These are phyloP conservation scores for Pyrenochaeta sp. DNA, from an alignment of 2,329 filamentous ascomycete species.

Conservation along the genomic window DNA sequence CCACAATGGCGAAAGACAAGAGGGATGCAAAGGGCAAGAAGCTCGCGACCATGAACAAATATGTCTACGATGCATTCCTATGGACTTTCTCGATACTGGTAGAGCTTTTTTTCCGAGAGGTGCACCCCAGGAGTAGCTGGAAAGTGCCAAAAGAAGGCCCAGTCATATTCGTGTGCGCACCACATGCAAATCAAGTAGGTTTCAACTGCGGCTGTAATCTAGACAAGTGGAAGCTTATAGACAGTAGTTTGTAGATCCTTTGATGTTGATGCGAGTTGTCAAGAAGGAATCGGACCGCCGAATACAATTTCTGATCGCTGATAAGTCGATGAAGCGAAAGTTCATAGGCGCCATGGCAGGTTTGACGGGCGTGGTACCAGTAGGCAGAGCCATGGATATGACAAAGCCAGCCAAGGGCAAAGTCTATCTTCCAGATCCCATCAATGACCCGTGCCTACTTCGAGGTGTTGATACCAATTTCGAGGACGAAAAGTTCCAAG, in stretches of 20 bases:
- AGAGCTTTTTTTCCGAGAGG: slow-evolving; percentile 97
- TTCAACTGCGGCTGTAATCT: background rate
- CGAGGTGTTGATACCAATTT: slow-evolving; percentile 86
- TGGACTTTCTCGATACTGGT: slow-evolving; percentile 83
- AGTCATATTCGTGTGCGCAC: slow-evolving; percentile 93
- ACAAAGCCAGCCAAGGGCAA: slow-evolving; percentile 81
- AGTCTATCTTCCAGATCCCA: slow-evolving; percentile 88
- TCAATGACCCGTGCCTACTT: slow-evolving; percentile 82
- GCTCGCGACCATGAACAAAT: slow-evolving; percentile 68
- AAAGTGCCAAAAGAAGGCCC: slow-evolving; percentile 89
- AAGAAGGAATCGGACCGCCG: slow-evolving; percentile 86
- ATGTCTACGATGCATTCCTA: slow-evolving; percentile 80
- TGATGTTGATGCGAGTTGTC: slow-evolving; percentile 91
- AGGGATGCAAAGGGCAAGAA: slow-evolving; percentile 41
- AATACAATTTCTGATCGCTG: slow-evolving; percentile 90
- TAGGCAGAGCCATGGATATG: slow-evolving; percentile 88
- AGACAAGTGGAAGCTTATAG: slow-evolving; percentile 13
- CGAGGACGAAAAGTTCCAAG: slow-evolving; percentile 60
- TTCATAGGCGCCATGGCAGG: slow-evolving; percentile 90
- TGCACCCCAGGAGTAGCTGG: slow-evolving; percentile 94
- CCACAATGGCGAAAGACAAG: slow-evolving; percentile 20
- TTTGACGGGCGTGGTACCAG: slow-evolving; percentile 88
- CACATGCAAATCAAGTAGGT: slow-evolving; percentile 78
- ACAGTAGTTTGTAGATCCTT: slow-evolving; percentile 86
- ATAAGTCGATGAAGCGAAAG: slow-evolving; percentile 88